phyloP scores from a whole-genome alignment of 768 basidiomycete genomes.

The Hirschioporus abietinus region DNA sequence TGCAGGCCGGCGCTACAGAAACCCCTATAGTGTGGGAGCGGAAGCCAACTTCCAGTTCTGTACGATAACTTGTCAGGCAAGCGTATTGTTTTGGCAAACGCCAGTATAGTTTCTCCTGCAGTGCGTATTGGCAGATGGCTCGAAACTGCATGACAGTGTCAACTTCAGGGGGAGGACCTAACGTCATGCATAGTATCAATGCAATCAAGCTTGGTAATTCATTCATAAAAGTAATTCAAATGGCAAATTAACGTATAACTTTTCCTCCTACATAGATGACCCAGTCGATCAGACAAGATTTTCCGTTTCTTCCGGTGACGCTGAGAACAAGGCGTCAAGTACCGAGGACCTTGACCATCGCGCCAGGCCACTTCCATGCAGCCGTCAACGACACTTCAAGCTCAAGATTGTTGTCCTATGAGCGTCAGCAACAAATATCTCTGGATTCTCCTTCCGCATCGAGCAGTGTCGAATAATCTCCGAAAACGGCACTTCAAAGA shows the following conservation, averaged over 20 bases:
- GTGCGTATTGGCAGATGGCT: neutral
- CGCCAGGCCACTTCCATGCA: neutral
- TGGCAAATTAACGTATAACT: neutral
- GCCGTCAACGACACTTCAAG: neutral
- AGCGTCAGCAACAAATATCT: neutral
- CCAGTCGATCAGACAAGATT: neutral
- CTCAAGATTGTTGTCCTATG: neutral
- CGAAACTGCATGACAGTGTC: neutral
- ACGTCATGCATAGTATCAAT: neutral
- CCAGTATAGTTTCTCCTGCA: neutral
- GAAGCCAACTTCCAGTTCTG: neutral
- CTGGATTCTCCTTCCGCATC: neutral
- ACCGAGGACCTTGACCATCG: neutral
- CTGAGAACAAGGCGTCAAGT: neutral
- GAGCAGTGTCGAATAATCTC: too few species aligned
- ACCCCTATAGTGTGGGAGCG: neutral
- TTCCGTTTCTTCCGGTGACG: neutral
- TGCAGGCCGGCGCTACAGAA: neutral
- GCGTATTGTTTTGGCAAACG: neutral
- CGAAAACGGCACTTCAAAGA: too few species aligned
- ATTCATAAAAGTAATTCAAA: neutral
- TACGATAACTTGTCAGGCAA: neutral
- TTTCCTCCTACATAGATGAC: neutral
- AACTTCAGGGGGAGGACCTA: neutral
- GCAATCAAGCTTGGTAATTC: neutral